A percentile compares a stretch with the other conserved stretches of the same genome.
These are phyloP conservation scores for Fraxinus albicans DNA, from an alignment of 305 asterid genomes.

Conservation along the genomic window DNA sequence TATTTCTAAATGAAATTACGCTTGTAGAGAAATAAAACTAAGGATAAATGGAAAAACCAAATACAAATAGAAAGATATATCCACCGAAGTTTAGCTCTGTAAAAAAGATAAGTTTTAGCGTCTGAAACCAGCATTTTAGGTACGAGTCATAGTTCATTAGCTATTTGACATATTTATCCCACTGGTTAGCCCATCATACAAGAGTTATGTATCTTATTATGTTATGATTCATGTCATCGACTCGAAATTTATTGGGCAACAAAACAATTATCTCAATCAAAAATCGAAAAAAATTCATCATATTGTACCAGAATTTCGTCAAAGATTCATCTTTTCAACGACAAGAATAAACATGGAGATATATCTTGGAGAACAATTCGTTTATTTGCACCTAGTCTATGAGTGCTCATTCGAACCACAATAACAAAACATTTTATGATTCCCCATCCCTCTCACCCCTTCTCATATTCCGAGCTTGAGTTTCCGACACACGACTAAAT, in stretches of 20 bases:
- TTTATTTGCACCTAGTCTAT: not conserved
- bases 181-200: not conserved
- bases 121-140: not conserved
- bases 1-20: not conserved
- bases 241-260: not conserved
- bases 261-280: not conserved
- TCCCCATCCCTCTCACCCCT: not conserved
- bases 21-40: not conserved
- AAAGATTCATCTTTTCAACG: not conserved
- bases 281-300: not conserved
- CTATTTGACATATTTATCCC: not conserved
- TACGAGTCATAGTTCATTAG: not conserved
- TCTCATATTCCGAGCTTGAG: not conserved
- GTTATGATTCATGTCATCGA: not conserved
- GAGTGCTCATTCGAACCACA: not conserved
- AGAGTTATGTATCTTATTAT: not conserved
- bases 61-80: conserved; percentile 1
- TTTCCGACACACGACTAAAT: conserved; percentile 13
- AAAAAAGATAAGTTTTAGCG: not conserved
- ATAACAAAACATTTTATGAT: conserved; percentile 10
- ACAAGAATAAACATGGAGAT: not conserved
- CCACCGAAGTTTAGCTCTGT: not conserved
- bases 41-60: not conserved
- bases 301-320: not conserved
- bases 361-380: not conserved